Percentiles rank a stretch among this genome's conserved stretches.
phyloP scores from a whole-genome alignment of 169 alveolate species.

The Fabrea salina region DNA sequence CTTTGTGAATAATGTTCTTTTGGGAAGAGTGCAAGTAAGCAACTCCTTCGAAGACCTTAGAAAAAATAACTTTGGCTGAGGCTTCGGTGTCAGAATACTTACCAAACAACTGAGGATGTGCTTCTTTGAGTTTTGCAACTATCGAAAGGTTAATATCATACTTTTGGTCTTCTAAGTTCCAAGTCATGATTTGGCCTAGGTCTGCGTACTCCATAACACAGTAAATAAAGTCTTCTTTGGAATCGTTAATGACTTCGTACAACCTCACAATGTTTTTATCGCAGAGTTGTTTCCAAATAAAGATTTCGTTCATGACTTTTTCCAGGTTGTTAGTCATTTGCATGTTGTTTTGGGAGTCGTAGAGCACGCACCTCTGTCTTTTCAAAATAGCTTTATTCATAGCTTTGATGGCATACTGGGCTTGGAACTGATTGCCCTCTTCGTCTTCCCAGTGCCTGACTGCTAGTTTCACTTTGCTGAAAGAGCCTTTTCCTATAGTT shows the following conservation, averaged over 20 bases:
- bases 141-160: background rate
- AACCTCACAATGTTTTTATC: background rate
- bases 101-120: background rate
- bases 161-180: background rate
- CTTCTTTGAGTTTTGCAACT: background rate
- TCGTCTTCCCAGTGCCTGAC: conserved; percentile 13
- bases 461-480: conserved; percentile 24
- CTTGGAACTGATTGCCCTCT: background rate
- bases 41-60: background rate
- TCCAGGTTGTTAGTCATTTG: conserved; percentile 29
- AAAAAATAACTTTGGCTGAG: background rate
- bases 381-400: conserved; percentile 13
- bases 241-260: conserved; percentile 13
- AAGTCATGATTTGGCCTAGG: conserved; percentile 21
- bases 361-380: conserved; percentile 15
- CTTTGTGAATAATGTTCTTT: conserved; percentile 8
- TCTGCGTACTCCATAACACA: conserved; percentile 24
- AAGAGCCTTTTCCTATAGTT: conserved; percentile 33
- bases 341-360: background rate
- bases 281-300: conserved; percentile 1
- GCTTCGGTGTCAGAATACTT: background rate
- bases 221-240: background rate
- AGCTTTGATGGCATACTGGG: conserved; percentile 20
- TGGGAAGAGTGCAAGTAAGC: background rate
- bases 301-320: conserved; percentile 21